A percentile compares a stretch with the other conserved stretches of the same genome.
Conservation (phyloP, 1,139 yeast species). For the Dujonia santamariae region DNA sequence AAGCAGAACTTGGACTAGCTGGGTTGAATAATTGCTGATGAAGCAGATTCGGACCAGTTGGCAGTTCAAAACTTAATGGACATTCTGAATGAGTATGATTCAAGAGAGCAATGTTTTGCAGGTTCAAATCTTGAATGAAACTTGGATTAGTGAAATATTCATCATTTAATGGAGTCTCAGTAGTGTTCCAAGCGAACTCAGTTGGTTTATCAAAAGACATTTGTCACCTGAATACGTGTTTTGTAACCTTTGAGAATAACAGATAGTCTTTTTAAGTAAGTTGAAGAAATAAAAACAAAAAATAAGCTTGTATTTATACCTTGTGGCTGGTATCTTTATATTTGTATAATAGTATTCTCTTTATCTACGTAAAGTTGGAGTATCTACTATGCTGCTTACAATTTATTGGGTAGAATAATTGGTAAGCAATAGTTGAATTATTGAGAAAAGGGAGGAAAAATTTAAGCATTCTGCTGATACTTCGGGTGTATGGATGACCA, state of each 20-base stretch:
- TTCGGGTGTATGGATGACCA: too few species aligned
- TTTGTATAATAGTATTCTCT: background rate
- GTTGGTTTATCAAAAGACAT: constrained; percentile 3
- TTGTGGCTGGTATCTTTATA: background rate
- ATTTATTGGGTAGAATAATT: background rate
- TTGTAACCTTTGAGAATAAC: too few species aligned
- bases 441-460: too few species aligned
- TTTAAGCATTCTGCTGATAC: too few species aligned
- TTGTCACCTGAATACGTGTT: too few species aligned
- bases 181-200: background rate
- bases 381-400: too few species aligned
- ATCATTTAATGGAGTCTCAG: background rate
- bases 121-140: constrained; percentile 4
- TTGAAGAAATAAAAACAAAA: background rate
- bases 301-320: background rate
- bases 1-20: too few species aligned
- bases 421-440: background rate
- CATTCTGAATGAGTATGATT: constrained; percentile 5
- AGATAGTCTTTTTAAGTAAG: too few species aligned
- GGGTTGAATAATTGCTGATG: too few species aligned
- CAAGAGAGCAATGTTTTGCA: constrained; percentile 5
- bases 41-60: too few species aligned
- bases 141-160: background rate
- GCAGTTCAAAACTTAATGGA: too few species aligned
- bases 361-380: too few species aligned